phyloP scores from a whole-genome alignment of 2,329 filamentous ascomycete species.

The Aspergillus felis region DNA sequence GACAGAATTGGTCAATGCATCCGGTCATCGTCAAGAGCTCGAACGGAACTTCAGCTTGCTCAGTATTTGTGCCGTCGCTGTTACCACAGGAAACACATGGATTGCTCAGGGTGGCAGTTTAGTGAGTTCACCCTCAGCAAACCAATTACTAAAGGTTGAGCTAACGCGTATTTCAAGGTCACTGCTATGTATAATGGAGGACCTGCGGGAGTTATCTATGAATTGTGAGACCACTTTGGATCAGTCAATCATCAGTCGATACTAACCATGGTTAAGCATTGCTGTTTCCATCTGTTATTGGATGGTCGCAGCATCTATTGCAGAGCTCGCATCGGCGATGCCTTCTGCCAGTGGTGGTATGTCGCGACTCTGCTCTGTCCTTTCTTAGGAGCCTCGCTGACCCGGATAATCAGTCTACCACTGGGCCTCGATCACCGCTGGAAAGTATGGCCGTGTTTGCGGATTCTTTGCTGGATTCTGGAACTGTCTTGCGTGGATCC shows the following conservation, averaged over 20 bases:
- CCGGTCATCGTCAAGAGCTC: conserved; percentile 61
- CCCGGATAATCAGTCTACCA: conserved; percentile 50
- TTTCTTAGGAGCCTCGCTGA: background rate
- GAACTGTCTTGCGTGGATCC: conserved; percentile 54
- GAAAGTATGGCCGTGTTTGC: conserved; percentile 51
- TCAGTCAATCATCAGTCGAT: background rate
- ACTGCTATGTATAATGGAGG: conserved; percentile 59
- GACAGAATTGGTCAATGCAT: conserved; percentile 55
- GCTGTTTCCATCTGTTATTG: conserved; percentile 53
- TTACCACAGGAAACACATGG: conserved; percentile 65
- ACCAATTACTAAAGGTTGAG: background rate
- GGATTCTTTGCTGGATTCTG: conserved; percentile 46
- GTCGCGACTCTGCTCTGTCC: conserved; percentile 4
- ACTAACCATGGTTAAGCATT: conserved; percentile 29
- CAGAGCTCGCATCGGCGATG: conserved; percentile 59
- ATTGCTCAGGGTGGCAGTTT: conserved; percentile 60
- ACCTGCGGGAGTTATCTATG: conserved; percentile 59
- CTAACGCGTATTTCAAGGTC: conserved; percentile 23
- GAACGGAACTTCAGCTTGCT: conserved; percentile 60
- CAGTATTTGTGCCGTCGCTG: conserved; percentile 56
- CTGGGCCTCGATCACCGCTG: conserved; percentile 58
- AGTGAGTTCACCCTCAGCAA: conserved; percentile 35
- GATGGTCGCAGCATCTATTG: conserved; percentile 55
- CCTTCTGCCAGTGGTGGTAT: conserved; percentile 55
- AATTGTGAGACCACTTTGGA: conserved; percentile 43